Evolutionary conservation across 1,284 basidiomycete species (phyloP), one percentile per base, ranked within the genome.

Genomic region (Rhodotorula sp.): DNA sequence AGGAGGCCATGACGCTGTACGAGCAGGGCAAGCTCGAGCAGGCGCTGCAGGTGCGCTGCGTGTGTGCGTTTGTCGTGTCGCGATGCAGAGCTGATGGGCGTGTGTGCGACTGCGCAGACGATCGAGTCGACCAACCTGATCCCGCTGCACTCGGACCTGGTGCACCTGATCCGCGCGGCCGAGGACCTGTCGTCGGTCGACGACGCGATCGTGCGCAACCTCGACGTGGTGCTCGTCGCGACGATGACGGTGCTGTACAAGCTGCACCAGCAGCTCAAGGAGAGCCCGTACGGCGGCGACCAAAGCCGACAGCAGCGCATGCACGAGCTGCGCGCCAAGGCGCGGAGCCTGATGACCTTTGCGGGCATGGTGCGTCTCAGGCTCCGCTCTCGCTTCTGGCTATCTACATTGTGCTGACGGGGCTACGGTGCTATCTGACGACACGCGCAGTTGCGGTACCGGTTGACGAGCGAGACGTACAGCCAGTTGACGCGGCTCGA

Each of bases 121-220:
- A 89, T 99, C 84, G 91, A 96, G 80, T 88, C 88, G 34, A 92
- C 91, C n/a, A 88, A 91, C 75, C 85, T 99, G 64, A 87, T 99
- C 70, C 95, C 96, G 17, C 85, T 98, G 66, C 42, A 61, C n/a
- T 89, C 89, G 17, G 95, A 98, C 77, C 87, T 95, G 12, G 87
- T 89, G 19, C 88, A 89, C 78, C 93, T 95, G 78, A 93, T 92
- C 48, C 87, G 90, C 67, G 88, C 90, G 68, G 91, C 93, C 9
- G 92, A 97, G 79, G 91, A 94, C 78, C 95, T 97, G 84, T 90
- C 90, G 80, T 88, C 91, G 53, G 90, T 97, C 69, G 93, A 97
- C 79, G 85, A 86, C 70, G 87, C 90, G 8, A 85, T 98, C 77
- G 91, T 95, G 75, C 87, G 90, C 74, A 98, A 97, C 82, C 84